Evolutionary conservation across 1,284 basidiomycete genomes (phyloP).

Genomic region (Afroboletus lepidellus): DNA sequence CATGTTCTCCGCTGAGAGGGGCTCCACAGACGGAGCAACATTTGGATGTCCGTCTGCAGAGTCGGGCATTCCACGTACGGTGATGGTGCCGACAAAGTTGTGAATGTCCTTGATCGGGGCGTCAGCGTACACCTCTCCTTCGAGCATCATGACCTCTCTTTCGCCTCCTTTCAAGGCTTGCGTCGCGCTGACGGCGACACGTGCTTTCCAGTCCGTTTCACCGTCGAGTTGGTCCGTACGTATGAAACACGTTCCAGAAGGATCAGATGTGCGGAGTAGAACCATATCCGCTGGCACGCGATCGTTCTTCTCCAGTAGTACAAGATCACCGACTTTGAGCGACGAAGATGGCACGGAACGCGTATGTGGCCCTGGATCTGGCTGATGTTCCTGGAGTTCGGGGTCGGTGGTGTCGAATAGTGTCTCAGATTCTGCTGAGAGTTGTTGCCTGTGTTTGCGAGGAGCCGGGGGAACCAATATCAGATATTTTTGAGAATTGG

Average conservation of each 20-base stretch:
- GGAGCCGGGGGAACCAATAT: slow-evolving; percentile 61
- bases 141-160: slow-evolving; percentile 66
- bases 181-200: slow-evolving; percentile 67
- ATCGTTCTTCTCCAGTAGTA: slow-evolving; percentile 95
- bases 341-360: slow-evolving; percentile 85
- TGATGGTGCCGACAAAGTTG: slow-evolving; percentile 91
- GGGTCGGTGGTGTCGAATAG: slow-evolving; percentile 20
- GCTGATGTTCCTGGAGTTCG: slow-evolving; percentile 26
- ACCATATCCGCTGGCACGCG: slow-evolving; percentile 95
- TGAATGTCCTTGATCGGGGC: slow-evolving; percentile 97
- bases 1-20: slow-evolving; percentile 90
- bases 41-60: slow-evolving; percentile 34
- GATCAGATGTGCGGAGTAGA: slow-evolving; percentile 83
- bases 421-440: slow-evolving; percentile 20
- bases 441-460: slow-evolving; percentile 37
- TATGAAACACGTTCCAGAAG: slow-evolving; percentile 93
- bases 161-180: slow-evolving; percentile 35
- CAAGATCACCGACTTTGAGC: slow-evolving; percentile 89
- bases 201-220: slow-evolving; percentile 98
- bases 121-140: slow-evolving; percentile 90
- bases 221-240: slow-evolving; percentile 98
- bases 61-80: slow-evolving; percentile 56
- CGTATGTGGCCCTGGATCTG: slow-evolving; percentile 50
- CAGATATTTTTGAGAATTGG: slow-evolving; percentile 91
- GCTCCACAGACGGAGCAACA: slow-evolving; percentile 61